Evolutionary conservation across 352 stramenopile species (phyloP).

Genomic region (Pythium apleroticum): DNA sequence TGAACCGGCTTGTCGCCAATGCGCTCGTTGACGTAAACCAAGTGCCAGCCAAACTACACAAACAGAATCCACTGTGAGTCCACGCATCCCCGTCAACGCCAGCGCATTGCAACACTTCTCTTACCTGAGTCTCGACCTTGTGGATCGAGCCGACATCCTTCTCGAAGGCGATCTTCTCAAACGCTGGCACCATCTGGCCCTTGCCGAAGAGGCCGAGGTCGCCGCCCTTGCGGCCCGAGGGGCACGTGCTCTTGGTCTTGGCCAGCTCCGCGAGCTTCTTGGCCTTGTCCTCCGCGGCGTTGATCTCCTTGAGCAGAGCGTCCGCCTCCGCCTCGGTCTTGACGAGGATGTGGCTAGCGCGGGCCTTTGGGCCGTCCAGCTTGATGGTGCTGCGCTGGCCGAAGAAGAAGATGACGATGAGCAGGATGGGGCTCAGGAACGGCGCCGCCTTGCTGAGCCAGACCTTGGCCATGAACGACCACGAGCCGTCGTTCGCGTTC

Average conservation of each 20-base stretch:
- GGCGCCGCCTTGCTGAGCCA: conserved; percentile 21
- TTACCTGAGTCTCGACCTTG: conserved; percentile 81
- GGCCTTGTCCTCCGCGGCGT: conserved; percentile 47
- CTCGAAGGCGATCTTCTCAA: conserved; percentile 74
- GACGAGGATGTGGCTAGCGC: conserved; percentile 84
- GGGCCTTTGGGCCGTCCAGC: conserved; percentile 33
- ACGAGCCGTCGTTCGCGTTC: conserved; percentile 23
- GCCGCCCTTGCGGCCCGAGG: conserved; percentile 59
- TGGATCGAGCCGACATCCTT: conserved; percentile 65
- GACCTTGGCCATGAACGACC: conserved; percentile 26
- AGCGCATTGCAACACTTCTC: background rate
- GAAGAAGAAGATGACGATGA: conserved; percentile 31
- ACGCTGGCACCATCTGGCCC: conserved; percentile 76
- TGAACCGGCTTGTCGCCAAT: conserved; percentile 45
- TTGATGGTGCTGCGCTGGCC: conserved; percentile 23
- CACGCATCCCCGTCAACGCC: background rate
- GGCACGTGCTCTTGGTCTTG: conserved; percentile 71
- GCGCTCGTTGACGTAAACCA: conserved; percentile 70
- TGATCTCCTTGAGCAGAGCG: conserved; percentile 52
- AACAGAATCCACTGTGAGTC: conserved; percentile 13
- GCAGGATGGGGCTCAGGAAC: conserved; percentile 27
- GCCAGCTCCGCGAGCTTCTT: conserved; percentile 67
- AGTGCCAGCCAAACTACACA: conserved; percentile 70
- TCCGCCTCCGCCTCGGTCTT: conserved; percentile 67
- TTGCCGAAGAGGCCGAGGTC: conserved; percentile 70